Base-by-base conservation (phyloP, 2,329 filamentous ascomycete genomes). In the Alternaria gaisen region DNA sequence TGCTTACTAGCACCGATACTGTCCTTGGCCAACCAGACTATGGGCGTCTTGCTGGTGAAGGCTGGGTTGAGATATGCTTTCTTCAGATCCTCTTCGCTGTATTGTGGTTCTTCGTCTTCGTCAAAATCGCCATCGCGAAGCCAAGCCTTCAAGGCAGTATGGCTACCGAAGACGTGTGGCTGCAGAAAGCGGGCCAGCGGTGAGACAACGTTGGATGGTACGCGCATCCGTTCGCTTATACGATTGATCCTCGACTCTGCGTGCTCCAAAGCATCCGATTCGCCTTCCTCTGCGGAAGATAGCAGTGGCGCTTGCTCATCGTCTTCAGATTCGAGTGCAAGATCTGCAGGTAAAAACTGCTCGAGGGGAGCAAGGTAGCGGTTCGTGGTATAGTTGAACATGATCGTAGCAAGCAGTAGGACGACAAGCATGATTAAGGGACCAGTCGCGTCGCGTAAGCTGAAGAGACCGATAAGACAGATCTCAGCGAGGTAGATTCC, bases 401-500 rank as follows among this genome's bases (percentile, higher is more conserved):
- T 48, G 18, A 76, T 57, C 1, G 77, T 79, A 5, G 63, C 56
- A 36, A 76, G 53, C 60, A 80, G 64, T n/a, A 80, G 63, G 5
- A 76, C 14, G 5, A 61, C 67, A 2, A 75, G 66, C 57, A 80
- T 71, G 22, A 79, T 62, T 7, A 67, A 62, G 6, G 77, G 77
- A 3, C 77, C 77, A 4, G 70, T 75, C 1, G 77, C 77, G 40
- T 68, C 55, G 43, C 68, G 72, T 12, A 76, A 56, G 42, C 76
- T 90, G 70, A 97, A 94, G 3, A 97, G 84, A 51, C 93, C 94
- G 66, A 97, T 90, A 74, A 97, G 83, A 77, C 92, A 95, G 30
- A 94, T 80, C 66, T 95, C 89, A 1, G 90, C 87, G 36, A 97
- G 84, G 76, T 98, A 97, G 51, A 96, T 83, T 22, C 94, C 94